Conservation (phyloP, 2,329 filamentous ascomycete species). For the Cladosporium halotolerans region DNA sequence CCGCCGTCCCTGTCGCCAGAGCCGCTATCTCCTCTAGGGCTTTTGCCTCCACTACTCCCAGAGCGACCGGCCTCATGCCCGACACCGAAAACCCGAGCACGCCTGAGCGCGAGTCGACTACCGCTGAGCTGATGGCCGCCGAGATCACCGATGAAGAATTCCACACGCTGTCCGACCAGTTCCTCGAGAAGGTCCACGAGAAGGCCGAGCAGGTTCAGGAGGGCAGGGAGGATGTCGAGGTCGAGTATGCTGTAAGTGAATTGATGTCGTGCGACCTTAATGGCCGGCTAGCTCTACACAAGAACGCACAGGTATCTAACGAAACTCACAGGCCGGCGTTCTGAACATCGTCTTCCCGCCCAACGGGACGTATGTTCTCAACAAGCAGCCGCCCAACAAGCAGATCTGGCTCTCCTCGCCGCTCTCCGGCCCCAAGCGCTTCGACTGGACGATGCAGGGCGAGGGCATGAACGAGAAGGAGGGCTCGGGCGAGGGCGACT, state of each 20-base stretch:
- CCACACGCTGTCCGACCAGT: slow-evolving; percentile 69
- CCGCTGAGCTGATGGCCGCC: slow-evolving; percentile 23
- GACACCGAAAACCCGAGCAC: slow-evolving; percentile 35
- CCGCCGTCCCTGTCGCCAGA: slow-evolving; percentile 1
- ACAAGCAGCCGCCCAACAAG: slow-evolving; percentile 97
- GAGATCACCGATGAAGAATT: slow-evolving; percentile 66
- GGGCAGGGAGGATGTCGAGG: slow-evolving; percentile 66
- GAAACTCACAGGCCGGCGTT: slow-evolving; percentile 65
- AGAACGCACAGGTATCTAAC: not conserved
- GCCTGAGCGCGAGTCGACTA: slow-evolving; percentile 41
- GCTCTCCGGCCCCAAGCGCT: slow-evolving; percentile 84
- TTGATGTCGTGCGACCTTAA: not conserved
- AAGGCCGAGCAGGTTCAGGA: slow-evolving; percentile 71
- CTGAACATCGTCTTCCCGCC: slow-evolving; percentile 66
- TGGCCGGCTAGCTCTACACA: too few relatives aligned
- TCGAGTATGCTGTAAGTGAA: slow-evolving; percentile 76
- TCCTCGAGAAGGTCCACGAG: slow-evolving; percentile 55
- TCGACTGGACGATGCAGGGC: slow-evolving; percentile 73
- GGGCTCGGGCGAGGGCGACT: slow-evolving; percentile 65
- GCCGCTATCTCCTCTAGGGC: slow-evolving; percentile 7
- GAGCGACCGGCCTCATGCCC: slow-evolving; percentile 36
- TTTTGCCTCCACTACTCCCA: slow-evolving; percentile 6
- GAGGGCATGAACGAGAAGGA: slow-evolving; percentile 75
- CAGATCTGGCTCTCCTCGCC: slow-evolving; percentile 96
- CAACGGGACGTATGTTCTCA: slow-evolving; percentile 82